Percentiles rank a stretch among this genome's conserved stretches.
Evolutionary conservation across 148 eudicot species (phyloP).

Genomic region (Talinum fruticosum): DNA sequence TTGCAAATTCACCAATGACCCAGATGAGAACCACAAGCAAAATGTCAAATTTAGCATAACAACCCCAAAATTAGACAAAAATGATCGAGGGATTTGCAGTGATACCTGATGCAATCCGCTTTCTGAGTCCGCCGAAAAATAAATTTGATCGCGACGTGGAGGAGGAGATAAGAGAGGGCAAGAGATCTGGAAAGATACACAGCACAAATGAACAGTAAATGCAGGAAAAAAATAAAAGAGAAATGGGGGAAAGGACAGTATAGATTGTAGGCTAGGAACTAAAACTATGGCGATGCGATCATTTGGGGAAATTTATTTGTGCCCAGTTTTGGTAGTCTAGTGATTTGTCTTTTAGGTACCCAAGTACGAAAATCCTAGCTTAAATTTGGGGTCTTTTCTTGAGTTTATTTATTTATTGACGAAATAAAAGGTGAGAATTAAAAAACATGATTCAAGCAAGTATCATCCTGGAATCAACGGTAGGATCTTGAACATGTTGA

Average conservation of each 20-base stretch:
- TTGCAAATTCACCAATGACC: neutral
- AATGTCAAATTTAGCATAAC: neutral
- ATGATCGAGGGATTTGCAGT: neutral
- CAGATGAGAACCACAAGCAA: neutral
- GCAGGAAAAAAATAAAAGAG: neutral
- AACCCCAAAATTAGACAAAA: neutral
- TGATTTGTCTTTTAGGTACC: slow-evolving; percentile 4
- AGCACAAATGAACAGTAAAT: neutral
- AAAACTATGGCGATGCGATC: neutral
- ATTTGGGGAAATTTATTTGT: neutral
- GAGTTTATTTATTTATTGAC: neutral
- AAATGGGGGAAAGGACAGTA: neutral
- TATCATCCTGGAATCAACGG: no score
- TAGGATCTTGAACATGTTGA: no score
- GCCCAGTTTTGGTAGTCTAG: neutral
- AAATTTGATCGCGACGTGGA: slow-evolving; percentile 1
- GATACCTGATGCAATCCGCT: slow-evolving; percentile 12
- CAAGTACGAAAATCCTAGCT: neutral
- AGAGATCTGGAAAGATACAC: slow-evolving; percentile 16
- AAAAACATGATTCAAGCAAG: no score
- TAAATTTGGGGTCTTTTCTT: neutral
- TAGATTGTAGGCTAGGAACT: neutral
- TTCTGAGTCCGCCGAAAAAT: neutral
- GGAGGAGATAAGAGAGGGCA: neutral
- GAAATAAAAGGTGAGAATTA: no score